phyloP scores from a whole-genome alignment of 208 protist genomes.

The Leishmania tropica region DNA sequence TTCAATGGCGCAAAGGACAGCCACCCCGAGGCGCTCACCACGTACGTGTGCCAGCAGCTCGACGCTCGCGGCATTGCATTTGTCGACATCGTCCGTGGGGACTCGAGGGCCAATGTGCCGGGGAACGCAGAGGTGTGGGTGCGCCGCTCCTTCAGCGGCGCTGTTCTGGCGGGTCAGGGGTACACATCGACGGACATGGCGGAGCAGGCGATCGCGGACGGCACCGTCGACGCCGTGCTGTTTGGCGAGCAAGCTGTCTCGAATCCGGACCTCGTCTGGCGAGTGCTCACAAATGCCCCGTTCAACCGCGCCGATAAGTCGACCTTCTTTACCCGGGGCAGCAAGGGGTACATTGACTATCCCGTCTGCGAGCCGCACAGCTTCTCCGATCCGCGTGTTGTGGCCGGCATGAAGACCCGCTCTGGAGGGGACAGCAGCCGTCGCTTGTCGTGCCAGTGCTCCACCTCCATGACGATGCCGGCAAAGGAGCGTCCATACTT shows the following conservation, averaged over 20 bases:
- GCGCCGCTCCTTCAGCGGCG: constrained; percentile 18
- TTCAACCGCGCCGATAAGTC: constrained; percentile 20
- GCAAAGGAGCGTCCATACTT: background rate
- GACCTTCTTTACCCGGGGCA: constrained; percentile 24
- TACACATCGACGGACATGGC: constrained; percentile 35
- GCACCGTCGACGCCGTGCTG: constrained; percentile 49
- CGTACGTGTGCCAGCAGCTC: constrained; percentile 59
- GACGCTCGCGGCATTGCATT: constrained; percentile 46
- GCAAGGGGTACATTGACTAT: constrained; percentile 55
- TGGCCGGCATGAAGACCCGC: background rate
- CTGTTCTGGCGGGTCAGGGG: constrained; percentile 26
- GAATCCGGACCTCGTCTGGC: constrained; percentile 27
- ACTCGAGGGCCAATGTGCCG: constrained; percentile 10
- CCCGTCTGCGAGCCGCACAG: constrained; percentile 21
- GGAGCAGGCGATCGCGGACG: constrained; percentile 49
- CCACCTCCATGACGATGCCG: background rate
- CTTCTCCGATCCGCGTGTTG: constrained; percentile 1
- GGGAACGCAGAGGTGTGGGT: constrained; percentile 20
- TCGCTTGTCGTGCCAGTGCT: background rate
- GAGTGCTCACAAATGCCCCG: constrained; percentile 6
- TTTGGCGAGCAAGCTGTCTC: constrained; percentile 38
- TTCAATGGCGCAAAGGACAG: constrained; percentile 39
- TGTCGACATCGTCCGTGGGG: constrained; percentile 44
- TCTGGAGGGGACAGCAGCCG: background rate
- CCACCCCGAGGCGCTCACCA: constrained; percentile 43